Conservation (phyloP, 768 basidiomycete species). For the Tulasnella sp. region DNA sequence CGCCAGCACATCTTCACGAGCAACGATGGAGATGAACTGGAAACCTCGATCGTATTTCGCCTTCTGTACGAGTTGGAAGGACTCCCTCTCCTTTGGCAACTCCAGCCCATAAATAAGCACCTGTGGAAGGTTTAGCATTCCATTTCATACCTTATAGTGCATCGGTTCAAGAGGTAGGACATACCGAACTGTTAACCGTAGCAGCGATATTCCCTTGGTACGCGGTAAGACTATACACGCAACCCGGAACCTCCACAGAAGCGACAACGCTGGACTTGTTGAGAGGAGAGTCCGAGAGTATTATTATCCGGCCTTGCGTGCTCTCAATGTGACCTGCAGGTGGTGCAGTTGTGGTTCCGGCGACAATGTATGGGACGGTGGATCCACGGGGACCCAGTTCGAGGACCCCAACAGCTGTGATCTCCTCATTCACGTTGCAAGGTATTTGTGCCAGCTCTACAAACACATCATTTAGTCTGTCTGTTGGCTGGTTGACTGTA, state of each 20-base stretch:
- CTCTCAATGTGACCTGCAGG: conserved; percentile 26
- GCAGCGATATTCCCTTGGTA: conserved; percentile 44
- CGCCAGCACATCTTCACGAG: conserved; percentile 43
- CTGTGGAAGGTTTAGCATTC: conserved; percentile 19
- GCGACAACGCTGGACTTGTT: conserved; percentile 27
- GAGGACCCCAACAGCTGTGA: conserved; percentile 39
- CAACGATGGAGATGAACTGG: conserved; percentile 53
- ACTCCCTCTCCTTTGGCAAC: conserved; percentile 23
- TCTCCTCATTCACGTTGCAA: conserved; percentile 46
- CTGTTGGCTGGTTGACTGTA: not conserved
- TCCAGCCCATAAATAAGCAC: conserved; percentile 40
- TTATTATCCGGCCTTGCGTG: conserved; percentile 46
- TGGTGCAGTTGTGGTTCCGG: conserved; percentile 31
- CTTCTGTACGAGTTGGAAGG: conserved; percentile 31
- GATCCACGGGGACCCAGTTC: conserved; percentile 1
- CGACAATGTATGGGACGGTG: conserved; percentile 22
- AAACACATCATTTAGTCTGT: conserved; percentile 13
- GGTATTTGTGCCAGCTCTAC: conserved; percentile 38
- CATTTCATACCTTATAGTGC: not conserved
- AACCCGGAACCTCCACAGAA: conserved; percentile 42
- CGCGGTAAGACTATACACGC: conserved; percentile 51
- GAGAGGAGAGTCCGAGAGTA: conserved; percentile 29
- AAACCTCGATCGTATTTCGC: conserved; percentile 76
- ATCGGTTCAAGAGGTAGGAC: conserved; percentile 20
- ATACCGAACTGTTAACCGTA: conserved; percentile 65